Conservation (phyloP, 2,329 filamentous ascomycete genomes). For the Talaromyces sp. region DNA sequence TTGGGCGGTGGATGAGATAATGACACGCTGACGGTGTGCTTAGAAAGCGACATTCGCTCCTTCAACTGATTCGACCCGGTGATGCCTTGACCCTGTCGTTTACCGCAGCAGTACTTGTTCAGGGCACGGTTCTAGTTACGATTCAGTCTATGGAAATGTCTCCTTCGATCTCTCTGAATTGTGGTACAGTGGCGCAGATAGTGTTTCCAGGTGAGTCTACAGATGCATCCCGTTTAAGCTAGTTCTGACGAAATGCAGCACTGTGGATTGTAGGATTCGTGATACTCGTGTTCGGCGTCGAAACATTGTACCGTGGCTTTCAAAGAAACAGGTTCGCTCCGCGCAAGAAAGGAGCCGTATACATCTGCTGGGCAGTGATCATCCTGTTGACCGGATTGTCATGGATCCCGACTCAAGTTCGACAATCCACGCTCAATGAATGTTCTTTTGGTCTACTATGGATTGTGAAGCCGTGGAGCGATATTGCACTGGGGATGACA, state of each 20-base stretch:
- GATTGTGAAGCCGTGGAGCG: conserved; percentile 23
- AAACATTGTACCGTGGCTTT: conserved; percentile 23
- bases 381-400: conserved; percentile 21
- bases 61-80: conserved; percentile 21
- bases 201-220: conserved; percentile 22
- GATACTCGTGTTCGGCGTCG: conserved; percentile 25
- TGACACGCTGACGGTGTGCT: not conserved
- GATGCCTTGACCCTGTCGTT: conserved; percentile 22
- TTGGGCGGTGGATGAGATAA: not conserved
- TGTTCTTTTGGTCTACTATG: conserved; percentile 23
- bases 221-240: not conserved
- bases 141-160: conserved; percentile 19
- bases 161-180: conserved; percentile 9
- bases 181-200: conserved; percentile 22
- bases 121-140: conserved; percentile 20
- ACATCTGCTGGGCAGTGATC: conserved; percentile 22
- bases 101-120: conserved; percentile 19
- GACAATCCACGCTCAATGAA: conserved; percentile 15
- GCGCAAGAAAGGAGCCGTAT: conserved; percentile 20
- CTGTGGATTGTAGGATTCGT: conserved; percentile 26
- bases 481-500: conserved; percentile 22
- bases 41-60: conserved; percentile 15
- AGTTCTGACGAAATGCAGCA: conserved; percentile 17
- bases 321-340: conserved; percentile 20
- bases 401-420: conserved; percentile 24